These are phyloP conservation scores for Paramecium pentaurelia DNA, from an alignment of 73 alveolate species.

Conservation along the genomic window DNA sequence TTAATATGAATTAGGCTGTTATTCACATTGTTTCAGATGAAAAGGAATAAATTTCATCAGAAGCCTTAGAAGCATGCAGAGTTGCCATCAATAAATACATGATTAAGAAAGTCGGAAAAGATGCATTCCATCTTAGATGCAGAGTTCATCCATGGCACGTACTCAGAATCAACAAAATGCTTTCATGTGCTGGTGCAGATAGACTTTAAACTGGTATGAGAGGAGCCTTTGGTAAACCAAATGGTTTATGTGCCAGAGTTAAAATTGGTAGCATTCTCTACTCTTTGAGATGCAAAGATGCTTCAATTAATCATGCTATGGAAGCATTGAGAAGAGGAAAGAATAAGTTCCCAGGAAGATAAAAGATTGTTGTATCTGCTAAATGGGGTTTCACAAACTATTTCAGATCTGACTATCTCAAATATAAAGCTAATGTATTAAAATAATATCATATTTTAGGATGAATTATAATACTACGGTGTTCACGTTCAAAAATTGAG, in stretches of 20 bases:
- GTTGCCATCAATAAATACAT: slow-evolving; percentile 97
- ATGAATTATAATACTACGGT: slow-evolving; percentile 37
- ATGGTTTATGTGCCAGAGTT: slow-evolving; percentile 98
- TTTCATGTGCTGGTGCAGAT: slow-evolving; percentile 99
- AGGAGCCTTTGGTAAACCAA: slow-evolving; percentile 99
- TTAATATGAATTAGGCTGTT: slow-evolving; percentile 38
- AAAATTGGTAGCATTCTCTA: slow-evolving; percentile 84
- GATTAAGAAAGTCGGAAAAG: slow-evolving; percentile 89
- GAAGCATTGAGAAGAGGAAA: slow-evolving; percentile 96
- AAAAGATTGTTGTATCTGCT: slow-evolving; percentile 92
- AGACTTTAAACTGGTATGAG: slow-evolving; percentile 99
- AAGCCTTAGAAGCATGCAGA: slow-evolving; percentile 99
- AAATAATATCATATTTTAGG: neutral
- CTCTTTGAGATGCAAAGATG: slow-evolving; percentile 82
- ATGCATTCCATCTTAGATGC: slow-evolving; percentile 95
- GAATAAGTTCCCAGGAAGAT: slow-evolving; percentile 99
- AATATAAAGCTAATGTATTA: slow-evolving; percentile 38
- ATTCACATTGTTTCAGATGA: slow-evolving; percentile 96
- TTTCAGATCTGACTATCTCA: slow-evolving; percentile 85
- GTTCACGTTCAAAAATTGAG: neutral
- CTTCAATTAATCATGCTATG: slow-evolving; percentile 80
- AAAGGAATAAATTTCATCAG: slow-evolving; percentile 95
- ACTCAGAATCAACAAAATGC: slow-evolving; percentile 97
- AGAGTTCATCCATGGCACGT: slow-evolving; percentile 99
- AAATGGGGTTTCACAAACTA: slow-evolving; percentile 98